Conservation (phyloP, 768 basidiomycete species). For the Suillus occidentalis region DNA sequence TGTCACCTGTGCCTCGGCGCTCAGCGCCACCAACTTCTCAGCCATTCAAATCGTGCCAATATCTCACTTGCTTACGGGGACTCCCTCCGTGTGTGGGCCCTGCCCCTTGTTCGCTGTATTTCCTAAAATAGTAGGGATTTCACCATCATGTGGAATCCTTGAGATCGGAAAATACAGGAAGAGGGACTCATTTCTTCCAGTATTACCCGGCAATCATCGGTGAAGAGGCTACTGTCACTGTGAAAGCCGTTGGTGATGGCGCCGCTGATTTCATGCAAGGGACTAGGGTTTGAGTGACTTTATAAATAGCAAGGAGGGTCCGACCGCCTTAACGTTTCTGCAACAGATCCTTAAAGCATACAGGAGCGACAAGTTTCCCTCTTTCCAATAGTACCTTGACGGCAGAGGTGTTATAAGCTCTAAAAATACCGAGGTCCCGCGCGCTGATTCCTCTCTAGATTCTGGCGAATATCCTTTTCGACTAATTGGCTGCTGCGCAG, state of each 20-base stretch:
- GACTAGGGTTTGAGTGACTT: slow-evolving; percentile 33
- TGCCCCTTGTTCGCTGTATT: background rate
- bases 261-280: slow-evolving; percentile 38
- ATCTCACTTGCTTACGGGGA: background rate
- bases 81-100: background rate
- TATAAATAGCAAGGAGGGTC: background rate
- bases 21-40: background rate
- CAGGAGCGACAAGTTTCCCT: slow-evolving; percentile 5
- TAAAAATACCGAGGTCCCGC: background rate
- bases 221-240: slow-evolving; percentile 37
- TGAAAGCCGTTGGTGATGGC: slow-evolving; percentile 37
- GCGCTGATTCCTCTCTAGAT: slow-evolving; percentile 18
- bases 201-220: slow-evolving; percentile 39
- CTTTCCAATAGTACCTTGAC: slow-evolving; percentile 30
- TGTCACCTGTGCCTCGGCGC: background rate
- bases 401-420: slow-evolving; percentile 11
- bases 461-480: slow-evolving; percentile 37
- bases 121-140: background rate
- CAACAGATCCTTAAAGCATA: slow-evolving; percentile 16
- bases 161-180: slow-evolving; percentile 35
- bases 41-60: background rate
- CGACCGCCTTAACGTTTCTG: background rate
- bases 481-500: slow-evolving; percentile 39
- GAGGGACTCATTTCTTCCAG: slow-evolving; percentile 15
- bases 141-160: slow-evolving; percentile 35